Evolutionary conservation across 805 yeast species (phyloP), one percentile per base, ranked within the genome.

Genomic region (Wickerhamomyces alni): DNA sequence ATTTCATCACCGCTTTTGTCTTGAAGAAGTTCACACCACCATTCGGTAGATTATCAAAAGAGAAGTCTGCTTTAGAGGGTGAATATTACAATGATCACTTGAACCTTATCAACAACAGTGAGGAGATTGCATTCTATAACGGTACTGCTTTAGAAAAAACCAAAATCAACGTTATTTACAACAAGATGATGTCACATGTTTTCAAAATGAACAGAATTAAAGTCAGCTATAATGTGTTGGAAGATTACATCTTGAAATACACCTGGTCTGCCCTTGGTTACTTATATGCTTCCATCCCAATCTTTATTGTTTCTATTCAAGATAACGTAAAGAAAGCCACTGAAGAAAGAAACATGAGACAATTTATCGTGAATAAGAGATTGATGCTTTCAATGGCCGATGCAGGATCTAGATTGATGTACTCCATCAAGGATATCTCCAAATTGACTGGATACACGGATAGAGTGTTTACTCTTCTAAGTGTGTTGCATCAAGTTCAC

Each of bases 181-280:
- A 66, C 16, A 69, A 67, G 30, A 70, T 89, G 47, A 70, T 71
- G 56, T 59, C 63, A 22, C 87, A 81, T 46, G 64, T 77, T 40
- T 61, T 70, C 34, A 65, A 66, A 39, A 75, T 80, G 41, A 75
- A 79, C 48, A 68, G 74, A 44, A 67, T 73, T 30, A 75, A 83
- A 43, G 80, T 85, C 40, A 63, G 71, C 10, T 89, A 87, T 59
- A 81, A 80, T 37, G 69, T 86, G 45, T 61, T 84, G 43, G 96
- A 89, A 64, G 94, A 87, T 56, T 87, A 87, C 54, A 77, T 88
- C 35, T 72, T 89, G 59, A 89, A 88, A 63, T 87, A 86, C 56
- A 78, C 91, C 11, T 89, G 97, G 97, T 87, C 96, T 3, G 96
- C 94, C 0, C 74, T 89, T 63, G 96, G 97, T n/a, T 88, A 87